Conservation (phyloP, 345 rosid species). For the Acer campestre region DNA sequence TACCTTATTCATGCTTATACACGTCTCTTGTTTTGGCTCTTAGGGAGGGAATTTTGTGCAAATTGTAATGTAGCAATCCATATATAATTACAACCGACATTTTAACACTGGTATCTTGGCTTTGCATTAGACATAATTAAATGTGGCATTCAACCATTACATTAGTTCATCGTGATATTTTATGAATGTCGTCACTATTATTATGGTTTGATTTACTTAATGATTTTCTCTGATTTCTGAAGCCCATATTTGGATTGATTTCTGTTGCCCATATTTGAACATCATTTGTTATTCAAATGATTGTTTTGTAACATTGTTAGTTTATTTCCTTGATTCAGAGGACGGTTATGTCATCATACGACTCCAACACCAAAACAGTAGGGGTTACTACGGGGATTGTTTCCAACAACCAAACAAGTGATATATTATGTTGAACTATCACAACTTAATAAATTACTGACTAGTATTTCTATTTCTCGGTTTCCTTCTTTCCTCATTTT, state of each 20-base stretch:
- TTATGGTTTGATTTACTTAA: neutral
- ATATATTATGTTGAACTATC: conserved; percentile 40
- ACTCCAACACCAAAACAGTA: conserved; percentile 36
- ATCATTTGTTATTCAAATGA: neutral
- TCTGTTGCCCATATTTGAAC: neutral
- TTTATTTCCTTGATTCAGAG: conserved; percentile 52
- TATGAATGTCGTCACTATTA: neutral
- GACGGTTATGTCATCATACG: conserved; percentile 49
- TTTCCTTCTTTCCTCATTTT: neutral
- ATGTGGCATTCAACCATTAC: neutral
- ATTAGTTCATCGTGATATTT: neutral
- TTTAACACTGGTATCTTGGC: neutral
- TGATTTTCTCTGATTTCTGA: neutral
- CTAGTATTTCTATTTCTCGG: conserved; percentile 11
- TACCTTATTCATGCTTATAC: neutral
- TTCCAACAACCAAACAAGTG: conserved; percentile 42
- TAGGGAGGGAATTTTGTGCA: neutral
- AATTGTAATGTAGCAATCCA: neutral
- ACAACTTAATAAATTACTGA: conserved; percentile 23
- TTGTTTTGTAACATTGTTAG: conserved; percentile 16
- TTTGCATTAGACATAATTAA: neutral
- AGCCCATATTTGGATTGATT: conserved; percentile 4
- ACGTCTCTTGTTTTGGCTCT: conserved; percentile 2
- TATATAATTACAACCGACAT: conserved; percentile 2
- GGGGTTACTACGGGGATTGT: conserved; percentile 35